A percentile compares a stretch with the other conserved stretches of the same genome.
Evolutionary conservation across 345 rosid species (phyloP).

Genomic region (Hibiscus mutabilis): DNA sequence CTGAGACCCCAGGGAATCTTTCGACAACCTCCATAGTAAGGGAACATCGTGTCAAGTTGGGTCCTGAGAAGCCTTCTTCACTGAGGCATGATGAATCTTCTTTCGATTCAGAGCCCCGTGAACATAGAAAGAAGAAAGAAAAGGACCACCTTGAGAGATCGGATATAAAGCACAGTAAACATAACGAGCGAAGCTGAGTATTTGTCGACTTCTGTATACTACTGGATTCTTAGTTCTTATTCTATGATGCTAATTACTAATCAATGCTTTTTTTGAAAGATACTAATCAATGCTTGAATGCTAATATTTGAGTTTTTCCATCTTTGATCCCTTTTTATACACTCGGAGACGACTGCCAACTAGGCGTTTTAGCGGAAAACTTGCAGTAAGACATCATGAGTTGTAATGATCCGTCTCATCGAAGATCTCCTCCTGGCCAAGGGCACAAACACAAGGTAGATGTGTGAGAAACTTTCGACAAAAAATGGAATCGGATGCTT

Average conservation of each 20-base stretch:
- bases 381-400: conserved; percentile 28
- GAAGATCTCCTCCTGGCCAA: conserved; percentile 78
- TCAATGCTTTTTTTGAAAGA: too few species aligned
- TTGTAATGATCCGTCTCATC: conserved; percentile 87
- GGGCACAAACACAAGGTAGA: background rate
- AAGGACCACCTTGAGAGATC: conserved; percentile 30
- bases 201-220: background rate
- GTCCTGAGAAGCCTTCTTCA: conserved; percentile 44
- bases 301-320: background rate
- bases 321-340: background rate
- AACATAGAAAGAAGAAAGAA: conserved; percentile 22
- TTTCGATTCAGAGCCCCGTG: conserved; percentile 29
- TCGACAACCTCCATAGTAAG: conserved; percentile 19
- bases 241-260: background rate
- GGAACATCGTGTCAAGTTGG: conserved; percentile 28
- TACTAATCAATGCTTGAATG: background rate
- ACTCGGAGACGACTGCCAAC: background rate
- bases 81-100: conserved; percentile 25
- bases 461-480: background rate
- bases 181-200: background rate
- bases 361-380: background rate
- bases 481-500: background rate
- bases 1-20: conserved; percentile 23
- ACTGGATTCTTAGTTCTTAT: background rate
- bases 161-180: conserved; percentile 35